These are phyloP conservation scores for Termitomyces sp. DNA, from an alignment of 768 basidiomycete species.

Conservation along the genomic window DNA sequence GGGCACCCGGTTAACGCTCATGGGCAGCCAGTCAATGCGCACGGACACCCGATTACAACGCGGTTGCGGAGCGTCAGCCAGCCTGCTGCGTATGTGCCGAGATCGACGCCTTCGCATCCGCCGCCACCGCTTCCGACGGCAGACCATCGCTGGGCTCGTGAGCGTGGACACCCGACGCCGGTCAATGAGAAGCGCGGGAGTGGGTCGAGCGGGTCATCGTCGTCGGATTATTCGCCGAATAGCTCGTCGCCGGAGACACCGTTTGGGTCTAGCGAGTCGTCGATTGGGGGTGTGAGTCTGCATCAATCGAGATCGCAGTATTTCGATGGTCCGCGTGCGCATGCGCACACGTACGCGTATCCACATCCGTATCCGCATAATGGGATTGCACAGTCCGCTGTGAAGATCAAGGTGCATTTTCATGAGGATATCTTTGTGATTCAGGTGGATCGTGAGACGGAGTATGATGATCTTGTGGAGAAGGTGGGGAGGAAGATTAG, in stretches of 20 bases:
- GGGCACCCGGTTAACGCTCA: slow-evolving; percentile 24
- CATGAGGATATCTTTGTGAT: slow-evolving; percentile 95
- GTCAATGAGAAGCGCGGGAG: slow-evolving; percentile 68
- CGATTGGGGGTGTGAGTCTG: slow-evolving; percentile 52
- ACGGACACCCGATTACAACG: slow-evolving; percentile 27
- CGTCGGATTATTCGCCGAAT: slow-evolving; percentile 78
- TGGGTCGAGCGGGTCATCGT: slow-evolving; percentile 80
- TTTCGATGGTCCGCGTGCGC: slow-evolving; percentile 26
- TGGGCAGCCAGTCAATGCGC: slow-evolving; percentile 21
- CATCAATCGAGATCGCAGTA: slow-evolving; percentile 50
- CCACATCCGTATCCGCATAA: slow-evolving; percentile 31
- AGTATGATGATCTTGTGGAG: slow-evolving; percentile 81
- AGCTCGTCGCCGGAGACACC: slow-evolving; percentile 85
- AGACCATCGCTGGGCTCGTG: slow-evolving; percentile 39
- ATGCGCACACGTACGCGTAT: neutral
- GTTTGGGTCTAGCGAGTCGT: slow-evolving; percentile 86
- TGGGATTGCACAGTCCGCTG: slow-evolving; percentile 25
- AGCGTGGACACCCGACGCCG: slow-evolving; percentile 32
- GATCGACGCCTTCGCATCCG: slow-evolving; percentile 39
- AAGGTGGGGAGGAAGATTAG: slow-evolving; percentile 92
- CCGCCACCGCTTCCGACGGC: slow-evolving; percentile 37
- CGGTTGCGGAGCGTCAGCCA: slow-evolving; percentile 80
- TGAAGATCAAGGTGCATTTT: slow-evolving; percentile 94
- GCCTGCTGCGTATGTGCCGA: slow-evolving; percentile 63
- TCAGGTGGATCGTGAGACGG: slow-evolving; percentile 74